Evolutionary conservation across 768 basidiomycete genomes (phyloP).

Genomic region (Imleria badia): DNA sequence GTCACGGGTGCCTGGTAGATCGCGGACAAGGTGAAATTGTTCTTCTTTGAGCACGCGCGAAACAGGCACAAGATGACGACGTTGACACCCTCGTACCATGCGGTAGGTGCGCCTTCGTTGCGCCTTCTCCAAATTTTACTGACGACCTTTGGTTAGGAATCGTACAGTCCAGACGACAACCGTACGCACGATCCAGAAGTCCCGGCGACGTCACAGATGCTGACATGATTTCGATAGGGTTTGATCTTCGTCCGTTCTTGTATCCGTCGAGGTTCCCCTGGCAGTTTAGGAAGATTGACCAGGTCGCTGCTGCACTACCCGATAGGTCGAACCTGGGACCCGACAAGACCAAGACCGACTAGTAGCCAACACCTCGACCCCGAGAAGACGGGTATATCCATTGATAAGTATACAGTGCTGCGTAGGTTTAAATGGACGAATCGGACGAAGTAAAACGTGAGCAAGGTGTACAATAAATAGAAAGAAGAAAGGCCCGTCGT

Average conservation of each 20-base stretch:
- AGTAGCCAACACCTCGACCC: slow-evolving; percentile 11
- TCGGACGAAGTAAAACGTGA: background rate
- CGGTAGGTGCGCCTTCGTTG: slow-evolving; percentile 49
- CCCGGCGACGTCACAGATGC: background rate
- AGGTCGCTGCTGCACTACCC: slow-evolving; percentile 72
- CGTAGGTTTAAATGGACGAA: background rate
- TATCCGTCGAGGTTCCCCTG: slow-evolving; percentile 94
- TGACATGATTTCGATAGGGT: slow-evolving; percentile 51
- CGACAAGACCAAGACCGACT: slow-evolving; percentile 52
- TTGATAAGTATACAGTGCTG: slow-evolving; percentile 11
- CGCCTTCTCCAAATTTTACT: background rate
- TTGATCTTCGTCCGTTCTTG: slow-evolving; percentile 93
- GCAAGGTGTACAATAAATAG: slow-evolving; percentile 6
- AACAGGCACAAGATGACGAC: slow-evolving; percentile 99
- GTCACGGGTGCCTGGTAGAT: slow-evolving; percentile 43
- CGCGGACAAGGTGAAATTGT: slow-evolving; percentile 94
- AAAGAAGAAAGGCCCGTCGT: background rate
- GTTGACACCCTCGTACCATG: slow-evolving; percentile 90
- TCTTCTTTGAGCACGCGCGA: slow-evolving; percentile 95
- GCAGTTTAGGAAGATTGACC: slow-evolving; percentile 96
- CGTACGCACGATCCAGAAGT: slow-evolving; percentile 46
- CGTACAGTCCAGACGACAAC: slow-evolving; percentile 96
- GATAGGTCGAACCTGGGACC: slow-evolving; percentile 52
- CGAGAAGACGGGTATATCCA: background rate
- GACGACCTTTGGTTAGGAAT: slow-evolving; percentile 55